A percentile compares a stretch with the other conserved stretches of the same genome.
Conservation (phyloP, 768 basidiomycete species). For the Guyanaporus albipodus region DNA sequence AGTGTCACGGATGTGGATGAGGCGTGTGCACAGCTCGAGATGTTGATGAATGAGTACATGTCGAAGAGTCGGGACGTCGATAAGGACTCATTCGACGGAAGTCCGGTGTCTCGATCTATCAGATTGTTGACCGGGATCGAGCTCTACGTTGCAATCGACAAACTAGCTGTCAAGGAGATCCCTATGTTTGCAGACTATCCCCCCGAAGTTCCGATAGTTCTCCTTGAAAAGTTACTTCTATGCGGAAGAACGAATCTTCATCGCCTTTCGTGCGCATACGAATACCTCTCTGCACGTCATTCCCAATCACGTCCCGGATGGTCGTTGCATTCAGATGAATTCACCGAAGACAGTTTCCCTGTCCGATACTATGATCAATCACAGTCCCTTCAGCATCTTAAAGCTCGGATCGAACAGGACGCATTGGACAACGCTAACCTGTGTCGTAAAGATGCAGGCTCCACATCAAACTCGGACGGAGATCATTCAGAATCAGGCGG, state of each 20-base stretch:
- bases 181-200: constrained; percentile 42
- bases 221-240: constrained; percentile 43
- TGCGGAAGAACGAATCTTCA: constrained; percentile 25
- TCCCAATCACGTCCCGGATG: constrained; percentile 2
- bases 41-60: constrained; percentile 23
- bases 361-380: constrained; percentile 30
- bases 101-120: constrained; percentile 33
- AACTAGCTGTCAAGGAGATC: constrained; percentile 26
- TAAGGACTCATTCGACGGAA: no score
- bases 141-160: constrained; percentile 47
- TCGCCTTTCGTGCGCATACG: constrained; percentile 23
- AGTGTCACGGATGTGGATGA: constrained; percentile 12
- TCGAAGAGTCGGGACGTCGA: constrained; percentile 22
- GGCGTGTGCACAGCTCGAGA: constrained; percentile 26
- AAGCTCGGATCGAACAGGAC: constrained; percentile 24
- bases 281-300: constrained; percentile 32
- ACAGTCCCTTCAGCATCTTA: constrained; percentile 21
- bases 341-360: constrained; percentile 25
- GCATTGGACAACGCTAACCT: constrained; percentile 28
- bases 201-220: constrained; percentile 37
- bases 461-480: no score
- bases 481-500: not conserved
- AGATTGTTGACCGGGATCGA: constrained; percentile 44
- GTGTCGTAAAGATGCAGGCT: not conserved
- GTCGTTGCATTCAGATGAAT: constrained; percentile 33